Evolutionary conservation across 352 stramenopile species (phyloP).

Genomic region (Phytophthora pluvialis): DNA sequence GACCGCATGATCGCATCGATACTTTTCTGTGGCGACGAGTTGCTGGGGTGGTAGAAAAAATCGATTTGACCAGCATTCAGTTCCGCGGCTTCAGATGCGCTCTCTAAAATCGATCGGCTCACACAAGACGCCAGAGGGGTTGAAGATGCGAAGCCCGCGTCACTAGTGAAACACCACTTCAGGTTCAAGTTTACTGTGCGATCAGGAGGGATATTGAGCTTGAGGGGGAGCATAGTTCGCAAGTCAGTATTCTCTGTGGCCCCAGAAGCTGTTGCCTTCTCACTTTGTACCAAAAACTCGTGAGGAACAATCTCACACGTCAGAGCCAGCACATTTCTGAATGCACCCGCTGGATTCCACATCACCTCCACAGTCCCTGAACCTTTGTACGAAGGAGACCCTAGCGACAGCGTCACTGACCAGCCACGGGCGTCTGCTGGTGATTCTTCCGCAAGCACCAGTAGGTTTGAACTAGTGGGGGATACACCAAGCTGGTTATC

Average conservation of each 20-base stretch:
- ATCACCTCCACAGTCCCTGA: slow-evolving; percentile 51
- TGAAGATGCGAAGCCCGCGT: slow-evolving; percentile 66
- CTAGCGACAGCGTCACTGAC: slow-evolving; percentile 50
- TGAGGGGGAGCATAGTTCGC: slow-evolving; percentile 42
- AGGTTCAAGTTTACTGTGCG: slow-evolving; percentile 49
- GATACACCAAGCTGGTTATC: slow-evolving; percentile 50
- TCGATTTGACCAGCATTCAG: slow-evolving; percentile 65
- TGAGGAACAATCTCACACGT: slow-evolving; percentile 45
- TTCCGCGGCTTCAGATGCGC: slow-evolving; percentile 61
- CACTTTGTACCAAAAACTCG: slow-evolving; percentile 39
- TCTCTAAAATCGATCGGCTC: slow-evolving; percentile 66
- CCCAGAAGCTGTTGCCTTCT: slow-evolving; percentile 9
- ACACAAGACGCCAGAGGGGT: slow-evolving; percentile 76
- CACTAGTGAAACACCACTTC: slow-evolving; percentile 71
- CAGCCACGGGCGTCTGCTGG: slow-evolving; percentile 68
- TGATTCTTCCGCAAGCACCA: slow-evolving; percentile 80
- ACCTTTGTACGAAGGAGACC: slow-evolving; percentile 43
- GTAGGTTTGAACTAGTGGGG: slow-evolving; percentile 50
- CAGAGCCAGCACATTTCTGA: slow-evolving; percentile 63
- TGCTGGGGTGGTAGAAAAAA: slow-evolving; percentile 44
- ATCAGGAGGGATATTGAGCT: slow-evolving; percentile 46
- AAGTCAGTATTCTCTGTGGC: slow-evolving; percentile 8
- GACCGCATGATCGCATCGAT: slow-evolving; percentile 14
- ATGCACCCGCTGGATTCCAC: slow-evolving; percentile 58
- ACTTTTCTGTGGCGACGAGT: slow-evolving; percentile 22